phyloP scores from a whole-genome alignment of 2,329 filamentous ascomycete species.

The Calonectria leucothoes region DNA sequence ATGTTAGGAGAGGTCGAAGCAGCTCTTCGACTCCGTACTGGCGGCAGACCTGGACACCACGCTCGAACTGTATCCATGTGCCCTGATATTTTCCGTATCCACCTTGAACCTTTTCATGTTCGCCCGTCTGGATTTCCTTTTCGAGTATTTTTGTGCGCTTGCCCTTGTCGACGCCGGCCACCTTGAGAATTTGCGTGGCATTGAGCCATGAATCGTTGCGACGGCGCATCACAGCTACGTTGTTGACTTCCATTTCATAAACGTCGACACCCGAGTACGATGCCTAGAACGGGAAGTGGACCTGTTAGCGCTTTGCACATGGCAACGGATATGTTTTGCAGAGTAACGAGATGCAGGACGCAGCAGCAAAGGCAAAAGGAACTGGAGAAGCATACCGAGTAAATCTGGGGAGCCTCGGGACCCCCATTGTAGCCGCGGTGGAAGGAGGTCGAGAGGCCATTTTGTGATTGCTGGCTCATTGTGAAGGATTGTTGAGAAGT shows the following conservation, averaged over 20 bases:
- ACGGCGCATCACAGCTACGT: slow-evolving; percentile 93
- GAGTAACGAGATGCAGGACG: not conserved
- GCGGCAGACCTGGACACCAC: slow-evolving; percentile 91
- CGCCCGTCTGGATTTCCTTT: slow-evolving; percentile 95
- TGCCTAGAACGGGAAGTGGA: slow-evolving; percentile 60
- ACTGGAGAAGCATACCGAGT: slow-evolving; percentile 61
- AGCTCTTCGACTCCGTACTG: slow-evolving; percentile 82
- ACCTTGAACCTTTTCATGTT: slow-evolving; percentile 98
- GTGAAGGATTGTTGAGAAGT: slow-evolving; percentile 67
- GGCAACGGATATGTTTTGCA: not conserved
- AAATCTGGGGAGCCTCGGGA: slow-evolving; percentile 66
- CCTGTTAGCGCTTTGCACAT: slow-evolving; percentile 29
- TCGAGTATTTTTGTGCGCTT: slow-evolving; percentile 98
- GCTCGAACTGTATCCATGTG: slow-evolving; percentile 96
- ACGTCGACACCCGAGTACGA: slow-evolving; percentile 96
- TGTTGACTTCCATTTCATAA: slow-evolving; percentile 98
- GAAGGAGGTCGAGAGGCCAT: slow-evolving; percentile 52
- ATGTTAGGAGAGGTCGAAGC: slow-evolving; percentile 79
- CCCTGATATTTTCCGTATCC: slow-evolving; percentile 99
- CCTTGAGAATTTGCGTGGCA: slow-evolving; percentile 97
- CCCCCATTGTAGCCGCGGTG: slow-evolving; percentile 47
- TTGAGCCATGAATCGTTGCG: slow-evolving; percentile 97
- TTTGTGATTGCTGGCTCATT: slow-evolving; percentile 67
- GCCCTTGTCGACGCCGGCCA: slow-evolving; percentile 96
- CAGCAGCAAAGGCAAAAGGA: not conserved